Percentiles rank a stretch among this genome's conserved stretches.
Conservation (phyloP, 129 eudicot genomes). For the Flaveria brownii region DNA sequence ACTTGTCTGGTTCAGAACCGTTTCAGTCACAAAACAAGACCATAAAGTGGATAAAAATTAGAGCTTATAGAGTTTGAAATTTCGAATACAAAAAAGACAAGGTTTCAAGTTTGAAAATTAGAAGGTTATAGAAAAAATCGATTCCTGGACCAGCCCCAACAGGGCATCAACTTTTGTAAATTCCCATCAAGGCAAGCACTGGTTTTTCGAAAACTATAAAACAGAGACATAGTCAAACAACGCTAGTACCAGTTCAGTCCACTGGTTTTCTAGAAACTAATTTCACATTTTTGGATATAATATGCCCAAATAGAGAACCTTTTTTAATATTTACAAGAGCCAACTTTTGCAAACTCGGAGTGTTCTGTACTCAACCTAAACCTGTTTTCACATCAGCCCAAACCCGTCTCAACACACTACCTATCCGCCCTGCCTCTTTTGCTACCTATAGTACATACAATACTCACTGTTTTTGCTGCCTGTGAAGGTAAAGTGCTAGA, state of each 20-base stretch:
- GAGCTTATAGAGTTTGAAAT: neutral
- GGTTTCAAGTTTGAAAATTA: neutral
- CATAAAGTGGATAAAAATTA: neutral
- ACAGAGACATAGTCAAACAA: neutral
- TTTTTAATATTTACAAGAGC: neutral
- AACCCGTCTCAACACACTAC: neutral
- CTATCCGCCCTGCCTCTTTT: neutral
- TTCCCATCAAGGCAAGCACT: neutral
- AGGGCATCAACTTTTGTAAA: neutral
- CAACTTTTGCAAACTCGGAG: neutral
- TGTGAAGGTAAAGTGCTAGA: slow-evolving; percentile 48
- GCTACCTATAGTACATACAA: neutral
- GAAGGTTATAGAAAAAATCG: neutral
- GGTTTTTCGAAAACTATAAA: neutral
- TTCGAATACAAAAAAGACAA: neutral
- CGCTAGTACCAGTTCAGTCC: neutral
- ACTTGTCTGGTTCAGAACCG: neutral
- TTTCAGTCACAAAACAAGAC: slow-evolving; percentile 8
- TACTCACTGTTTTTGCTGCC: slow-evolving; percentile 58
- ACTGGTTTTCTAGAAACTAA: neutral
- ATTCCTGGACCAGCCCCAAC: neutral
- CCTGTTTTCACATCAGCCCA: neutral
- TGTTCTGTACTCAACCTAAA: neutral
- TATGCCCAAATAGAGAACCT: neutral
- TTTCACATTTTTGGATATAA: neutral